Conservation (phyloP, 2,329 filamentous ascomycete species). For the Botrytis medusae region DNA sequence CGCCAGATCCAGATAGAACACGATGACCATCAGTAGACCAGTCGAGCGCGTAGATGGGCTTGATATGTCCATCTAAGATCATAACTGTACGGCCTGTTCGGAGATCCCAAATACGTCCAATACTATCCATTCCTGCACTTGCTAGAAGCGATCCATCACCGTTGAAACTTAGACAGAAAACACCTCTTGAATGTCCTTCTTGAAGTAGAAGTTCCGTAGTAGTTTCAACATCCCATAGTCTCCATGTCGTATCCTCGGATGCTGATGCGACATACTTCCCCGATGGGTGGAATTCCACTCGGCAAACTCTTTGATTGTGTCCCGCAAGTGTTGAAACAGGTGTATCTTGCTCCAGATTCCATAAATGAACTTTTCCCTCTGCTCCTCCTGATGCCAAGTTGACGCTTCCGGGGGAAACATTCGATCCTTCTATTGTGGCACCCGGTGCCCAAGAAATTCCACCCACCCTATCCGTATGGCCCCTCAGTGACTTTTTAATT, state of each 20-base stretch:
- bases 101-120: slow-evolving; percentile 93
- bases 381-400: slow-evolving; percentile 91
- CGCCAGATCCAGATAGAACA: slow-evolving; percentile 87
- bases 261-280: slow-evolving; percentile 88
- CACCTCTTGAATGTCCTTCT: slow-evolving; percentile 91
- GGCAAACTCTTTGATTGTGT: slow-evolving; percentile 83
- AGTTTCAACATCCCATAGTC: slow-evolving; percentile 89
- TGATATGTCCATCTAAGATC: slow-evolving; percentile 85
- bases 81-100: slow-evolving; percentile 91
- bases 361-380: slow-evolving; percentile 83
- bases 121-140: slow-evolving; percentile 90
- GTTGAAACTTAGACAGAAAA: slow-evolving; percentile 89
- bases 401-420: slow-evolving; percentile 68
- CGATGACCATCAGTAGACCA: slow-evolving; percentile 91
- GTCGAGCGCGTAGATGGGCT: slow-evolving; percentile 88
- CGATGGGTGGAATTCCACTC: slow-evolving; percentile 92
- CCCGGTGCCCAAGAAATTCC: slow-evolving; percentile 89
- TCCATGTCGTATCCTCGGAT: slow-evolving; percentile 95
- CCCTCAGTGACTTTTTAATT: slow-evolving; percentile 72
- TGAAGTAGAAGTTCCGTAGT: slow-evolving; percentile 82
- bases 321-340: slow-evolving; percentile 80
- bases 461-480: slow-evolving; percentile 85
- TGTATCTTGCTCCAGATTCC: slow-evolving; percentile 84
- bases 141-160: slow-evolving; percentile 86
- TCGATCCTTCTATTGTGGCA: slow-evolving; percentile 69